These are phyloP conservation scores for Tolypocladium tropicale DNA, from an alignment of 2,329 filamentous ascomycete genomes.

Conservation along the genomic window DNA sequence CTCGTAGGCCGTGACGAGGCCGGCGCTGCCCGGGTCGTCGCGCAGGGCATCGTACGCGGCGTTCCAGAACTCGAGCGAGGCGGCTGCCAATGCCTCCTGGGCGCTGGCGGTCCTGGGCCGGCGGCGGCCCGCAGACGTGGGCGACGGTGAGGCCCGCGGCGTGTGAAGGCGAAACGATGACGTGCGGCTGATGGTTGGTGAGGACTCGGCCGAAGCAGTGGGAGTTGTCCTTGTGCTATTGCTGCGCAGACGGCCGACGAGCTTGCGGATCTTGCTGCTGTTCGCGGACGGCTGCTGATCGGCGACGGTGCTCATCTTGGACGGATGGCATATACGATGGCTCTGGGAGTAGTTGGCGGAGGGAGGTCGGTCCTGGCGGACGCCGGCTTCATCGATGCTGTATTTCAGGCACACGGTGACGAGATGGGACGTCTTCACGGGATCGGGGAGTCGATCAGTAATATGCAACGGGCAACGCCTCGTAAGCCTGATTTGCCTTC, in stretches of 20 bases:
- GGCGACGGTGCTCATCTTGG: neutral
- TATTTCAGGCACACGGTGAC: neutral
- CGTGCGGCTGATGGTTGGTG: neutral
- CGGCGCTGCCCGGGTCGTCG: conserved; percentile 15
- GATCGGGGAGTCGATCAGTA: neutral
- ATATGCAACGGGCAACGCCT: neutral
- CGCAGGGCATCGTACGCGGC: conserved; percentile 22
- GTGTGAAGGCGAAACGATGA: neutral
- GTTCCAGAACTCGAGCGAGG: conserved; percentile 22
- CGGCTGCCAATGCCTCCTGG: conserved; percentile 5
- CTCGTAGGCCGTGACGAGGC: conserved; percentile 24
- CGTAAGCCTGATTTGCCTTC: neutral
- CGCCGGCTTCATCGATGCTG: neutral
- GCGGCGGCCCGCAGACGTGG: neutral
- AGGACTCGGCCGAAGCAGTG: neutral
- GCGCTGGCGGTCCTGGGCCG: neutral
- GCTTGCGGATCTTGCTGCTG: conserved; percentile 1
- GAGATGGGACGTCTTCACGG: no score
- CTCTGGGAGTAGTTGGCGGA: neutral
- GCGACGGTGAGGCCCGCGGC: neutral
- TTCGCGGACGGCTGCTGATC: neutral
- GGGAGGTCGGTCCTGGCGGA: neutral
- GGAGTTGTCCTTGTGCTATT: neutral
- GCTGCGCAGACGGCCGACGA: conserved; percentile 8
- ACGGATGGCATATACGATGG: neutral